Evolutionary conservation across 78 protist species (phyloP), one percentile per base, ranked within the genome.

Genomic region (Dictyostelium citrinum): DNA sequence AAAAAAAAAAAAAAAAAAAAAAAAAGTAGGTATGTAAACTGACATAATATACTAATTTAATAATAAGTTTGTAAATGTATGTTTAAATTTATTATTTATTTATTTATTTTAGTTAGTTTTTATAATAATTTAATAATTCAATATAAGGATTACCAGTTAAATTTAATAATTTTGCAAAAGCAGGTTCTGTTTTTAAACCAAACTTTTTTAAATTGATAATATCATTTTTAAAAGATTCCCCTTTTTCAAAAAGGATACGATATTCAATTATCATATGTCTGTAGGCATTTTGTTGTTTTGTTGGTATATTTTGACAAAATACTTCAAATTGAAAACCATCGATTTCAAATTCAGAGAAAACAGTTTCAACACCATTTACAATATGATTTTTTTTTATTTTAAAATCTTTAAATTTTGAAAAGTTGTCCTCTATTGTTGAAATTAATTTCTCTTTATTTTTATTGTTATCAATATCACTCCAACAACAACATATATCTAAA

Each of bases 121-220:
- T 55, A 55, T 55, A 55, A 55, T 55, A 55, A 55, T 55, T 55
- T 70, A 70, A 70, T 70, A 70, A 33, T 70, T 70, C 45, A 17
- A 29, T 17, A 3, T 70, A 70, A 14, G 77, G 77, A 70, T 70
- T 33, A 70, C n/a, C 43, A 31, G 45, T 31, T 70, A 70, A 16
- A 70, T 70, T 70, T 70, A 70, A 70, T 70, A 70, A 70, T 70
- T 70, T 70, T 31, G 45, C 77, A 70, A 70, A 70, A 14, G 77
- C 77, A 70, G 77, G 77, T 33, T 70, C 77, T 16, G 77, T 70
- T 70, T 33, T 70, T 70, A 70, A 70, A 70, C 77, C 77, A 16
- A 8, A 11, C 33, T 70, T 31, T 70, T 70, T 70, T 70, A 70
- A 70, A 70, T 70, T 70, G 10, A 70, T 70, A 70, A 70, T 70